Conservation (phyloP, 257 asterid species). For the Jacaranda mimosifolia region DNA sequence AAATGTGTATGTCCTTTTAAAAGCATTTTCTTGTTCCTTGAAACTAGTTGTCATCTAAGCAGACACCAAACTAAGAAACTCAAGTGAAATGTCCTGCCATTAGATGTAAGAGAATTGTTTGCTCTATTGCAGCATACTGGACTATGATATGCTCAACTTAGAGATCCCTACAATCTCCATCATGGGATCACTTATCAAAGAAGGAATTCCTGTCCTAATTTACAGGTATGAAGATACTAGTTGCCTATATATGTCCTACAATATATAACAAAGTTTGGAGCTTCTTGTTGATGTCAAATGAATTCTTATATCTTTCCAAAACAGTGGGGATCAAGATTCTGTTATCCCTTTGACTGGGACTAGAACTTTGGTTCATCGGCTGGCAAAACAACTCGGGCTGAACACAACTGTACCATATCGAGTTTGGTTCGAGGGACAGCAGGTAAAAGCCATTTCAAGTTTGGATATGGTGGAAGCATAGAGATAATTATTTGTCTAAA, state of each 20-base stretch:
- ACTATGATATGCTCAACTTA: slow-evolving; percentile 66
- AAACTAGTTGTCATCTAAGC: neutral
- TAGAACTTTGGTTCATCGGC: slow-evolving; percentile 52
- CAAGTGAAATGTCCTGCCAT: neutral
- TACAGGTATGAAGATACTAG: slow-evolving; percentile 53
- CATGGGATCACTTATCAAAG: slow-evolving; percentile 61
- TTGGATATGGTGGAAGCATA: neutral
- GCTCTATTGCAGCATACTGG: slow-evolving; percentile 53
- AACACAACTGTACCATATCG: slow-evolving; percentile 67
- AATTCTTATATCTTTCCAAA: neutral
- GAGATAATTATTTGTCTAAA: neutral
- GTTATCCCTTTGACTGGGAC: slow-evolving; percentile 76
- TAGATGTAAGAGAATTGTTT: neutral
- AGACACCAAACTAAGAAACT: neutral
- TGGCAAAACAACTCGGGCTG: slow-evolving; percentile 57
- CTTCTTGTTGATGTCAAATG: slow-evolving; percentile 2
- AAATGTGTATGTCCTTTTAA: neutral
- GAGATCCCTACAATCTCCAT: slow-evolving; percentile 67
- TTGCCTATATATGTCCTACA: neutral
- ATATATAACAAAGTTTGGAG: neutral
- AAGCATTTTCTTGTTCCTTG: slow-evolving; percentile 15
- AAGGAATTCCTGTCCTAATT: slow-evolving; percentile 64
- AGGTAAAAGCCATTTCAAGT: slow-evolving; percentile 44
- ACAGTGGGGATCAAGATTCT: slow-evolving; percentile 87
- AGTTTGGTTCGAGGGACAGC: slow-evolving; percentile 72